Conservation (phyloP, 148 eudicot species). For the Persicaria tinctoria region DNA sequence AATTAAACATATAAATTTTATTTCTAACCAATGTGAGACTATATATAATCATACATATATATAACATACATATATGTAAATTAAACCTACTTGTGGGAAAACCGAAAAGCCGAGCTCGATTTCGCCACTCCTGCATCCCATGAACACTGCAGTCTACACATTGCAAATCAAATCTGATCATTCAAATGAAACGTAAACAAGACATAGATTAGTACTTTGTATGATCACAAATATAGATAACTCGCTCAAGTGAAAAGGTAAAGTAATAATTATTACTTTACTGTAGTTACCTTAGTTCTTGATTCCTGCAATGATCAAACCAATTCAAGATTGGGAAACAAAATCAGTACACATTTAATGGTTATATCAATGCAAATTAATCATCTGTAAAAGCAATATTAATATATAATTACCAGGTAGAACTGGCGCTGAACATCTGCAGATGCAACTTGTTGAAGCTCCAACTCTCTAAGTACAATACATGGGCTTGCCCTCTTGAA, state of each 20-base stretch:
- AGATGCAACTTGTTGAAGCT: slow-evolving; percentile 45
- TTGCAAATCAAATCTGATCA: background rate
- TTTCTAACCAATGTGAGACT: background rate
- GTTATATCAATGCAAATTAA: no score
- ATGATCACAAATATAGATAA: no score
- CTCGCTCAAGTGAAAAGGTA: no score
- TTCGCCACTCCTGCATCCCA: slow-evolving; percentile 75
- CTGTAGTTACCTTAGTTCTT: slow-evolving; percentile 65
- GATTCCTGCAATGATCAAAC: slow-evolving; percentile 53
- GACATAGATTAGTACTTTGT: no score
- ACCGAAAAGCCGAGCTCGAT: slow-evolving; percentile 69
- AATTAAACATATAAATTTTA: background rate
- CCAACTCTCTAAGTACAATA: slow-evolving; percentile 41
- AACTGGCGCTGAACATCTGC: slow-evolving; percentile 47
- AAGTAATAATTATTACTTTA: no score
- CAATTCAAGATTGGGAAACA: background rate
- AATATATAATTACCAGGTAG: slow-evolving; percentile 39
- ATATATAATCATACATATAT: background rate
- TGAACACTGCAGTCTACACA: slow-evolving; percentile 48
- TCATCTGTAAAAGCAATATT: no score
- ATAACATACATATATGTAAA: background rate
- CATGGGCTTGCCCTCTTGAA: slow-evolving; percentile 40
- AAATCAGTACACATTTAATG: background rate
- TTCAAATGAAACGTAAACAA: background rate
- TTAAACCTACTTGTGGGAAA: slow-evolving; percentile 42